phyloP scores from a whole-genome alignment of 768 basidiomycete genomes.

The Suillus hirtellus region DNA sequence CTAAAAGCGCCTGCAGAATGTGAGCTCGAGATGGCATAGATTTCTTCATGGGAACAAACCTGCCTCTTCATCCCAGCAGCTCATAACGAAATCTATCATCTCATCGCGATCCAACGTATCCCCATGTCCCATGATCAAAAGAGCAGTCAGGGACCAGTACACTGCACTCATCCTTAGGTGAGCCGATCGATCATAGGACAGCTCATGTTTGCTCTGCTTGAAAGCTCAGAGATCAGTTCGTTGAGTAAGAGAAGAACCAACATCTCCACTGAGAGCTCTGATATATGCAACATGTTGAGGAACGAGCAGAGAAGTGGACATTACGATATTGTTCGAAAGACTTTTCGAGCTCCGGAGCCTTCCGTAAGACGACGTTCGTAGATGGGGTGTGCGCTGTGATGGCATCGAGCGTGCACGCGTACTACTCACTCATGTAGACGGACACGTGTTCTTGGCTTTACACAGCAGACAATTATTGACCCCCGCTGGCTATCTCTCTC shows the following conservation, averaged over 20 bases:
- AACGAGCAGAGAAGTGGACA: constrained; percentile 34
- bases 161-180: constrained; percentile 95
- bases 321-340: background rate
- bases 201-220: constrained; percentile 74
- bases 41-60: constrained; percentile 41
- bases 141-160: constrained; percentile 93
- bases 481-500: constrained; percentile 8
- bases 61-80: constrained; percentile 92
- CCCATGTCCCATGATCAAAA: constrained; percentile 74
- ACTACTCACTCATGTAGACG: background rate
- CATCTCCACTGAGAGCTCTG: constrained; percentile 64
- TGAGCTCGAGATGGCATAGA: constrained; percentile 10
- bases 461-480: background rate
- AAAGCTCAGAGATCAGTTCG: constrained; percentile 12
- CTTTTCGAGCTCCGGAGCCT: background rate
- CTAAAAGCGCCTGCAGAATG: constrained; percentile 76
- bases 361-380: background rate
- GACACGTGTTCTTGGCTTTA: background rate
- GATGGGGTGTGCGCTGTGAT: background rate
- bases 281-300: constrained; percentile 76
- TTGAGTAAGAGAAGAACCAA: constrained; percentile 25
- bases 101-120: constrained; percentile 83
- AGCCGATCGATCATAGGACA: constrained; percentile 86
- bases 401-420: background rate
- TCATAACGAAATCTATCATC: constrained; percentile 87